Percentiles rank a stretch among this genome's conserved stretches.
These are phyloP conservation scores for Fusarium secorum DNA, from an alignment of 2,329 filamentous ascomycete genomes.

Conservation along the genomic window DNA sequence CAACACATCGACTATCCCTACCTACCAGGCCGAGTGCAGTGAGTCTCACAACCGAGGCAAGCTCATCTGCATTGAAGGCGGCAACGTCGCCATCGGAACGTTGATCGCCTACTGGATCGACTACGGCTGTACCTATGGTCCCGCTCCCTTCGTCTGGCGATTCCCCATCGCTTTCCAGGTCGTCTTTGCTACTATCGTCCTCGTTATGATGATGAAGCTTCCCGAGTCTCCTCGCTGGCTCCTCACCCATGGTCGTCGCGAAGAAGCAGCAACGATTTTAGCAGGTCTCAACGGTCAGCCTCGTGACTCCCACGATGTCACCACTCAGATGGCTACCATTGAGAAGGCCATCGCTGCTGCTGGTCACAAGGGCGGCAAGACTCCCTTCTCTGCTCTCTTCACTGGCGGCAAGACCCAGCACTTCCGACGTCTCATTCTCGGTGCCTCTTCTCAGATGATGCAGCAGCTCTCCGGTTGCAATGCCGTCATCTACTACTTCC, in stretches of 20 bases:
- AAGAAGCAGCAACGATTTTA: slow-evolving; percentile 47
- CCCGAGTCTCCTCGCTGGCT: slow-evolving; percentile 58
- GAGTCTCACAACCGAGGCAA: slow-evolving; percentile 61
- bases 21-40: slow-evolving; percentile 64
- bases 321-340: slow-evolving; percentile 64
- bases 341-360: slow-evolving; percentile 59
- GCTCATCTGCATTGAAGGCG: slow-evolving; percentile 60
- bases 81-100: slow-evolving; percentile 52
- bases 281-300: slow-evolving; percentile 46
- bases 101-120: slow-evolving; percentile 56
- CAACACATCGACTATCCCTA: slow-evolving; percentile 61
- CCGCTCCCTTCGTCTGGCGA: slow-evolving; percentile 58
- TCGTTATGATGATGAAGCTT: slow-evolving; percentile 52
- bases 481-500: slow-evolving; percentile 68
- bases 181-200: slow-evolving; percentile 53
- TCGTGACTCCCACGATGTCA: slow-evolving; percentile 62
- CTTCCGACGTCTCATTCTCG: slow-evolving; percentile 69
- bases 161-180: slow-evolving; percentile 59
- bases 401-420: slow-evolving; percentile 72
- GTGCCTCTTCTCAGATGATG: slow-evolving; percentile 66
- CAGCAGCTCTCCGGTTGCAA: slow-evolving; percentile 70
- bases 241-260: slow-evolving; percentile 55
- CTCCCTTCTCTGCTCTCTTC: slow-evolving; percentile 62
- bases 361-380: slow-evolving; percentile 54
- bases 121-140: slow-evolving; percentile 53